These are phyloP conservation scores for Tuber brumale DNA, from an alignment of 495 filamentous ascomycete genomes.

Conservation along the genomic window DNA sequence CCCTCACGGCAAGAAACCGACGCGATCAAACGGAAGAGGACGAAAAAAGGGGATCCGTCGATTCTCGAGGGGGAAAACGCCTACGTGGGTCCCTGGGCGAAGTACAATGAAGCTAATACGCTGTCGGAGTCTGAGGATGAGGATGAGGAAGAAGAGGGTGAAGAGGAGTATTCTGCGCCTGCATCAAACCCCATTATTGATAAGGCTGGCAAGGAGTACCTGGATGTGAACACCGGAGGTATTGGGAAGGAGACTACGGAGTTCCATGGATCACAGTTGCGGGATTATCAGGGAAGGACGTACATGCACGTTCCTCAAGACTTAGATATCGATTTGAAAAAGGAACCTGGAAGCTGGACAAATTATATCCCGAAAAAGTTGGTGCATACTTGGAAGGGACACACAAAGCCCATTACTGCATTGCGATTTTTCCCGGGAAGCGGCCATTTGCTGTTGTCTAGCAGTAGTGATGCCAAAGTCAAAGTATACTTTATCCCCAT, in stretches of 20 bases:
- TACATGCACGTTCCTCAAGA: constrained; percentile 97
- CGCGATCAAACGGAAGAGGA: constrained; percentile 60
- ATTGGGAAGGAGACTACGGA: constrained; percentile 64
- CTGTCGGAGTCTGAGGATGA: constrained; percentile 45
- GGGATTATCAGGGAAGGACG: constrained; percentile 87
- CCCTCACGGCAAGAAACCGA: constrained; percentile 62
- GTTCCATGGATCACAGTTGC: constrained; percentile 74
- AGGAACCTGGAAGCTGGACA: constrained; percentile 68
- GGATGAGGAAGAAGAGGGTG: constrained; percentile 54
- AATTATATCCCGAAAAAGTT: constrained; percentile 93
- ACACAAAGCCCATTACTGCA: constrained; percentile 69
- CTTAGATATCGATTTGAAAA: constrained; percentile 77
- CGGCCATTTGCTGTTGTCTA: constrained; percentile 81
- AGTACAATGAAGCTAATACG: constrained; percentile 58
- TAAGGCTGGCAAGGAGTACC: constrained; percentile 39
- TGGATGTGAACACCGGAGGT: constrained; percentile 47
- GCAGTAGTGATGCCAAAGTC: constrained; percentile 77
- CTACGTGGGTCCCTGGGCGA: constrained; percentile 92
- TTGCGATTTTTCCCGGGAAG: constrained; percentile 80
- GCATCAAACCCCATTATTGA: constrained; percentile 42
- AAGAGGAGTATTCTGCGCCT: constrained; percentile 49
- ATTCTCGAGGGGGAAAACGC: constrained; percentile 77
- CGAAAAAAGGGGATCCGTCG: constrained; percentile 74
- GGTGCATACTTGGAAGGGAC: constrained; percentile 84
- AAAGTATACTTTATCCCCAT: constrained; percentile 46